Base-by-base conservation (phyloP, 768 basidiomycete species). In the Xanthoconium stramineum region DNA sequence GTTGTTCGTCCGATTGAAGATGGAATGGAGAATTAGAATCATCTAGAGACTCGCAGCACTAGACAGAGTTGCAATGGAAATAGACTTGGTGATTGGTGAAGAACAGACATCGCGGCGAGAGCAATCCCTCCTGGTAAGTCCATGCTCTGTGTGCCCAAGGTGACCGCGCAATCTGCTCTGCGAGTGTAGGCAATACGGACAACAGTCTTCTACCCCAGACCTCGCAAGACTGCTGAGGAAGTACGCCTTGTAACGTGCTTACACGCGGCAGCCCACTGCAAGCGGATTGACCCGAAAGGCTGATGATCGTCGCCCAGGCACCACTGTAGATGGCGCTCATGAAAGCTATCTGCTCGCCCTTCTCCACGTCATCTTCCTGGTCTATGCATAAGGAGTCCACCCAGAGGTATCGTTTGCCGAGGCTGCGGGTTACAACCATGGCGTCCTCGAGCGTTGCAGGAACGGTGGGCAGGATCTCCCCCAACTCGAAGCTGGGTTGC, bases 51-150 rank as follows among this genome's bases (percentile, higher is more conserved):
- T 64, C 56, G n/a, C 56, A 58, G 5, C 59, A 58, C 37, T 47
- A 50, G 8, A 52, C 17, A 14, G 56, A 40, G 33, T 56, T 59
- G 20, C 59, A 64, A 33, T 62, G 58, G 11, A 62, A 66, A 29
- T 62, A 62, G 20, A 65, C 55, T 11, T 65, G 60, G 24, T 60
- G 51, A 10, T 56, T 52, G 4, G 65, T 67, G 52, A 65, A 63
- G 61, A 60, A 60, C 14, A 59, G 42, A 39, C 49, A 47, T 30
- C 63, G 59, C 1, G 49, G 53, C 2, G 63, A 67, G 32, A 63
- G 57, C 13, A 65, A 19, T 6, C 55, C 55, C 43, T 63, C 65
- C 43, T 59, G 62, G 39, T 29, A 67, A 7, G 57, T 62, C 65
- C 59, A 62, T 3, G 56, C 61, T 40, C 62, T 50, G 5, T 37